Percentiles rank a stretch among this genome's conserved stretches.
Evolutionary conservation across 2,329 filamentous ascomycete genomes (phyloP).

Genomic region (Ophioceras dolichostomum): DNA sequence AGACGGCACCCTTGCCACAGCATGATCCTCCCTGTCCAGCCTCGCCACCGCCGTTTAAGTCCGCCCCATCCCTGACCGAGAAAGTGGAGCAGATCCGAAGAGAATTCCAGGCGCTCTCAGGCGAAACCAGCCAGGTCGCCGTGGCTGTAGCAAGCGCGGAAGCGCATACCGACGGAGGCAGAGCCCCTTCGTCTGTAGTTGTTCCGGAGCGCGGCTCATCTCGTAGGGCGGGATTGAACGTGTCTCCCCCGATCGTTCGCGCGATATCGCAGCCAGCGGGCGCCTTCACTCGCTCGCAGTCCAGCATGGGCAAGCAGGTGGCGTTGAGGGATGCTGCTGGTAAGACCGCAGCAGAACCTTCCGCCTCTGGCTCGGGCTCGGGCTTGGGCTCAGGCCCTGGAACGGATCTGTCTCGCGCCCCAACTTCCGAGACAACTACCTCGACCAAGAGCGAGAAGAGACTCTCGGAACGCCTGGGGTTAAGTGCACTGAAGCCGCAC

Average conservation of each 20-base stretch:
- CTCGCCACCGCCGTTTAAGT: background rate
- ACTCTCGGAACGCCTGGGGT: conserved; percentile 58
- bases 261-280: conserved; percentile 39
- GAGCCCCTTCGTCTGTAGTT: too few relatives aligned
- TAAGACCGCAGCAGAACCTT: background rate
- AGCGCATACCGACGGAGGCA: conserved; percentile 11
- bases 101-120: conserved; percentile 26
- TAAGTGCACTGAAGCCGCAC: conserved; percentile 50
- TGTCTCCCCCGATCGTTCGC: conserved; percentile 40
- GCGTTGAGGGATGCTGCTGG: conserved; percentile 17
- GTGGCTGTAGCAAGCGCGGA: conserved; percentile 11
- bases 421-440: too few relatives aligned
- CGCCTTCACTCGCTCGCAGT: conserved; percentile 31
- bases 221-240: conserved; percentile 30
- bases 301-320: conserved; percentile 28
- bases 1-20: too few relatives aligned
- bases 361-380: too few relatives aligned
- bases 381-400: background rate
- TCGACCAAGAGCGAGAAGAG: conserved; percentile 54
- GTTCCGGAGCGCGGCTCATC: conserved; percentile 15
- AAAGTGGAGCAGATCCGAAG: conserved; percentile 39
- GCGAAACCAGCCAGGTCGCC: conserved; percentile 15
- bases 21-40: background rate
- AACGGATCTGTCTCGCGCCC: background rate
- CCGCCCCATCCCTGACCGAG: conserved; percentile 22